A percentile compares a stretch with the other conserved stretches of the same genome.
Conservation (phyloP, 805 yeast genomes). For the Scheffersomyces ergatensis region DNA sequence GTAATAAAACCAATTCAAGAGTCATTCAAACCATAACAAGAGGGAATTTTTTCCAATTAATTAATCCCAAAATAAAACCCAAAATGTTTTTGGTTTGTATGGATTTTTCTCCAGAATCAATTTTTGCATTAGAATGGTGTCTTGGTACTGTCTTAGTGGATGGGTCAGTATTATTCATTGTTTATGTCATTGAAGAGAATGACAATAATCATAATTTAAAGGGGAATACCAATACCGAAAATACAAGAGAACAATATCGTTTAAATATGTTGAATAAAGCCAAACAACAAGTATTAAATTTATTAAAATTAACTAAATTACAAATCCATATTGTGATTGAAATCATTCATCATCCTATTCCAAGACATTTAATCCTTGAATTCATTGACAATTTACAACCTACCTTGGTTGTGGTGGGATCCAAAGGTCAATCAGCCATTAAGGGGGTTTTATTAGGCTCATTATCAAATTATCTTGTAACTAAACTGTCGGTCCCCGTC, state of each 20-base stretch:
- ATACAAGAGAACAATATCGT: conserved; percentile 33
- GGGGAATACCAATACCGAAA: conserved; percentile 34
- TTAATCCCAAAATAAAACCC: conserved; percentile 42
- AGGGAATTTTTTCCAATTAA: conserved; percentile 59
- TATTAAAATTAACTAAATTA: conserved; percentile 62
- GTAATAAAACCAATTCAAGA: conserved; percentile 51
- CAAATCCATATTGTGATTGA: conserved; percentile 74
- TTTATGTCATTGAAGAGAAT: conserved; percentile 54
- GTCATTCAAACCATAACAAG: conserved; percentile 70
- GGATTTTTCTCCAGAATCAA: conserved; percentile 81
- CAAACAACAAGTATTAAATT: conserved; percentile 42
- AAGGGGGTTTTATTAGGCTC: conserved; percentile 75
- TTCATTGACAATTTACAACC: conserved; percentile 71
- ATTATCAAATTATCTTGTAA: conserved; percentile 67
- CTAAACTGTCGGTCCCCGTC: conserved; percentile 70
- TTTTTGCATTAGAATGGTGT: conserved; percentile 83
- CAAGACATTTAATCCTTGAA: conserved; percentile 67
- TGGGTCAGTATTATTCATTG: conserved; percentile 76
- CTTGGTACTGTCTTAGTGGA: conserved; percentile 81
- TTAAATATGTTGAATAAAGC: conserved; percentile 41
- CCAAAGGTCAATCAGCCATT: conserved; percentile 68
- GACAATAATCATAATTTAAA: conserved; percentile 42
- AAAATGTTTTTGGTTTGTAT: conserved; percentile 73
- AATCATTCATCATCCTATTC: conserved; percentile 73
- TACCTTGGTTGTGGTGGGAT: conserved; percentile 71